Base-by-base conservation (phyloP, 768 basidiomycete genomes). In the Xerocomellus dryophilus region DNA sequence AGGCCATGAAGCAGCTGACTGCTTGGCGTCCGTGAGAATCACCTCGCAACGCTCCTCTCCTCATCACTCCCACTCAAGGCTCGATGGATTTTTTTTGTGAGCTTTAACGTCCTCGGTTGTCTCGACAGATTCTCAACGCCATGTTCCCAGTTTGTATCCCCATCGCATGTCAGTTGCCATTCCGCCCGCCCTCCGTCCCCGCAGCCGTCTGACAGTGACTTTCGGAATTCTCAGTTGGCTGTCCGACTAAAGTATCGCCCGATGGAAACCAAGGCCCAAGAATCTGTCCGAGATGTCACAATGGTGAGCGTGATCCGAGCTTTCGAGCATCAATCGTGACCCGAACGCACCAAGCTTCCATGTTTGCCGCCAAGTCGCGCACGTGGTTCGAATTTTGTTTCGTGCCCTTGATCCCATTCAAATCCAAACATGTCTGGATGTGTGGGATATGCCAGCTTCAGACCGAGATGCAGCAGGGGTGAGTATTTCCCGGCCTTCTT, bases 371-470 rank as follows among this genome's bases (percentile, higher is more conserved):
- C 29, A 88, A 86, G 66, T 76, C 78, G 32, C 81, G 82, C 50
- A 80, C 72, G 35, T 90, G 87, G 88, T 86, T 91, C 64, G 85
- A 88, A 68, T 65, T 91, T 42, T 90, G 84, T 73, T 87, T 81
- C 68, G 76, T 91, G 14, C 88, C 85, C 21, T 70, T 91, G 51
- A 68, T 90, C 40, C 88, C 88, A 2, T 72, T 89, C 61, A 78
- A 69, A 21, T 78, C 78, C 44, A 79, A 79, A 50, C 80, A 79
- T 50, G 71, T 90, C 47, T 89, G 88, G 85, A 64, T 84, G 53
- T 91, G 88, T 68, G 75, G 75, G 21, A 87, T 85, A 54, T 91
- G 88, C 64, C 81, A 84, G 52, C 86, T 86, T 78, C 76, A 74
- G 54, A 75, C 79, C 10, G 76, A 77, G 3, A 73, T 77, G 61